A percentile compares a stretch with the other conserved stretches of the same genome.
Evolutionary conservation across 192 early-diverging fungal species (phyloP).

Genomic region (Linderina pennispora): DNA sequence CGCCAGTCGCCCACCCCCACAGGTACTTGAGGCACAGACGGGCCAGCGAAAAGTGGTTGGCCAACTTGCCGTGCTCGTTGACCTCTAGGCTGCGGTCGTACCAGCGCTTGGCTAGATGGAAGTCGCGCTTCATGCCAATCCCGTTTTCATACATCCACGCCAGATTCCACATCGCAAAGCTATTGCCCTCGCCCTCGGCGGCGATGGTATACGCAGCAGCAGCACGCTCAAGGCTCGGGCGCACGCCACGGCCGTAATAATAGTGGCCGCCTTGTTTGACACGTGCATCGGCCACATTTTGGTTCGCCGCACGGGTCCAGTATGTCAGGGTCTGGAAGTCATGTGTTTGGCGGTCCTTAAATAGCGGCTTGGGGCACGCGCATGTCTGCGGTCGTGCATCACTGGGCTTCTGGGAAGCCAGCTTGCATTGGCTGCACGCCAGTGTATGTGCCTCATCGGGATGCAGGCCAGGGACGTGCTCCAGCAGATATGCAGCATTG

Average conservation of each 20-base stretch:
- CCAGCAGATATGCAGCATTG: conserved; percentile 88
- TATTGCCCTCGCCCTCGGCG: conserved; percentile 64
- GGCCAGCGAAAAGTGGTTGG: conserved; percentile 67
- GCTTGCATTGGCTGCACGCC: not conserved
- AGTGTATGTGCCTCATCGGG: not conserved
- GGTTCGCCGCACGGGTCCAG: conserved; percentile 94
- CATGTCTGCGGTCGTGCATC: not conserved
- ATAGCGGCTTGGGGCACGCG: conserved; percentile 5
- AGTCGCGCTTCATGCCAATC: conserved; percentile 84
- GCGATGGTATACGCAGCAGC: conserved; percentile 79
- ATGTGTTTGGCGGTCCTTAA: conserved; percentile 1
- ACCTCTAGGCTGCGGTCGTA: conserved; percentile 78
- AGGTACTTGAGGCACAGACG: conserved; percentile 61
- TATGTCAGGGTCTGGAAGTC: conserved; percentile 67
- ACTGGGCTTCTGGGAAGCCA: not conserved
- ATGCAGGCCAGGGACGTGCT: conserved; percentile 28
- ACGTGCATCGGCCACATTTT: conserved; percentile 81
- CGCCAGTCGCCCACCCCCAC: conserved; percentile 57
- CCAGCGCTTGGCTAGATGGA: conserved; percentile 85
- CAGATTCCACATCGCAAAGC: conserved; percentile 93
- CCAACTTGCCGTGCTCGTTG: conserved; percentile 75
- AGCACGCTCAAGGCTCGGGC: conserved; percentile 63
- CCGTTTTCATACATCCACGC: conserved; percentile 97
- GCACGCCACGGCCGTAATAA: conserved; percentile 73
- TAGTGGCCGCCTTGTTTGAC: conserved; percentile 94